Evolutionary conservation across 2,329 filamentous ascomycete genomes (phyloP).

Genomic region (Blastomyces gilchristii): DNA sequence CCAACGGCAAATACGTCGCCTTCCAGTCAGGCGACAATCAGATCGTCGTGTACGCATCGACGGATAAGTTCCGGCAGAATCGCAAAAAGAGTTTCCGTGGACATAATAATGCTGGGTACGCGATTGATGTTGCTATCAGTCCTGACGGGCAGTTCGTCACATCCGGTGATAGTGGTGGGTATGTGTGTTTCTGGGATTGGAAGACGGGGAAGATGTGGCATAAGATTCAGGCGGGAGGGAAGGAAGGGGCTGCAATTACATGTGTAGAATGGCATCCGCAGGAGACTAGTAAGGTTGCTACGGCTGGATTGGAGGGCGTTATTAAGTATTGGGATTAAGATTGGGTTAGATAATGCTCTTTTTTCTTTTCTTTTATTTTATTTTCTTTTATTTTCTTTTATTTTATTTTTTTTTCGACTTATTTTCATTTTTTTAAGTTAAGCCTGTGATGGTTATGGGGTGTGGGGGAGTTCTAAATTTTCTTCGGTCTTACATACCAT

Average conservation of each 20-base stretch:
- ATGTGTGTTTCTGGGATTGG: conserved; percentile 96
- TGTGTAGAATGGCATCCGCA: conserved; percentile 94
- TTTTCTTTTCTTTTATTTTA: not conserved
- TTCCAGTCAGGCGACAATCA: conserved; percentile 94
- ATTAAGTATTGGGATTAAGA: conserved; percentile 87
- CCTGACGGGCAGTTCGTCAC: conserved; percentile 88
- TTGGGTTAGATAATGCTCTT: not conserved
- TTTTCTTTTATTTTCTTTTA: not conserved
- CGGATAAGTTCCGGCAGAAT: conserved; percentile 94
- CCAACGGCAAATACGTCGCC: conserved; percentile 84
- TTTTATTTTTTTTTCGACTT: too few species aligned
- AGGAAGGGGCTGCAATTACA: conserved; percentile 68
- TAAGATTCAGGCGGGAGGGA: conserved; percentile 65
- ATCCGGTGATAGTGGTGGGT: conserved; percentile 78
- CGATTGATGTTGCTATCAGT: conserved; percentile 77
- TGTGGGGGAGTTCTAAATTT: not conserved
- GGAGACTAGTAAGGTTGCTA: conserved; percentile 87
- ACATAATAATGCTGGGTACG: conserved; percentile 91
- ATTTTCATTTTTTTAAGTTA: not conserved
- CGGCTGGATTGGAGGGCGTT: conserved; percentile 76
- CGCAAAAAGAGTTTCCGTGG: conserved; percentile 93
- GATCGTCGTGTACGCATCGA: conserved; percentile 88
- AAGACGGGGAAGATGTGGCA: conserved; percentile 99
- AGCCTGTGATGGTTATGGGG: not conserved
- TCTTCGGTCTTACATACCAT: not conserved